Evolutionary conservation across 768 basidiomycete species (phyloP).

Genomic region (Tremella mesenterica): DNA sequence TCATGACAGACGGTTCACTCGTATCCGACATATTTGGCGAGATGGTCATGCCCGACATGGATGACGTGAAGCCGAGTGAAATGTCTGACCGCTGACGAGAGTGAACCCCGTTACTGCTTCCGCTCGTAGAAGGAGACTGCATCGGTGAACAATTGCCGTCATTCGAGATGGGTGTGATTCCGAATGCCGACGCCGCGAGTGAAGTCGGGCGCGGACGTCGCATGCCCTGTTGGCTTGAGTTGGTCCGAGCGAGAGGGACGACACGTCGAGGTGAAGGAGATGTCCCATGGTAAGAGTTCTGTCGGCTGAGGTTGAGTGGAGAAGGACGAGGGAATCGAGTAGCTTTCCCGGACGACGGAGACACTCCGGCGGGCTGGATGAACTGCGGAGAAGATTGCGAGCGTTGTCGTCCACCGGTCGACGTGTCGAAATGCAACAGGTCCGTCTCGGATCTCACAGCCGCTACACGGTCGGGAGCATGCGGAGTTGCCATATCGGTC

Average conservation of each 20-base stretch:
- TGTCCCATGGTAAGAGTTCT: slow-evolving; percentile 39
- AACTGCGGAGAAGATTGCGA: slow-evolving; percentile 40
- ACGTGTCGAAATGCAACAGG: slow-evolving; percentile 16
- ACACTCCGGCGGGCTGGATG: slow-evolving; percentile 16
- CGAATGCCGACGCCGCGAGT: slow-evolving; percentile 42
- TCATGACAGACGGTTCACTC: slow-evolving; percentile 4
- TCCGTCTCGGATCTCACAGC: slow-evolving; percentile 26
- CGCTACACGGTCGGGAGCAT: slow-evolving; percentile 15
- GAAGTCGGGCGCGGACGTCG: slow-evolving; percentile 27
- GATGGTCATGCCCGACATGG: slow-evolving; percentile 35
- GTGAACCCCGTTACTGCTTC: slow-evolving; percentile 9
- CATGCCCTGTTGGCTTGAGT: slow-evolving; percentile 25
- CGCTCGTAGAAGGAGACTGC: slow-evolving; percentile 17
- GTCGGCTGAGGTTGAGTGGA: slow-evolving; percentile 28
- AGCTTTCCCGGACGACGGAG: slow-evolving; percentile 38
- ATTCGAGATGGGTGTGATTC: slow-evolving; percentile 33
- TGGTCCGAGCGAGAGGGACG: slow-evolving; percentile 24
- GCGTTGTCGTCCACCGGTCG: slow-evolving; percentile 25
- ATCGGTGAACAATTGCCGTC: slow-evolving; percentile 22
- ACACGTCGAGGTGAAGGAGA: slow-evolving; percentile 39
- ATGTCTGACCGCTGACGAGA: slow-evolving; percentile 31
- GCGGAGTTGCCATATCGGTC: slow-evolving; percentile 3
- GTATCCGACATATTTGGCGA: slow-evolving; percentile 33
- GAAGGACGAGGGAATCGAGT: slow-evolving; percentile 23
- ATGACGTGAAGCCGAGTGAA: slow-evolving; percentile 28